Evolutionary conservation across 306 rosid genomes (phyloP).

Genomic region (Acmispon strigosus): DNA sequence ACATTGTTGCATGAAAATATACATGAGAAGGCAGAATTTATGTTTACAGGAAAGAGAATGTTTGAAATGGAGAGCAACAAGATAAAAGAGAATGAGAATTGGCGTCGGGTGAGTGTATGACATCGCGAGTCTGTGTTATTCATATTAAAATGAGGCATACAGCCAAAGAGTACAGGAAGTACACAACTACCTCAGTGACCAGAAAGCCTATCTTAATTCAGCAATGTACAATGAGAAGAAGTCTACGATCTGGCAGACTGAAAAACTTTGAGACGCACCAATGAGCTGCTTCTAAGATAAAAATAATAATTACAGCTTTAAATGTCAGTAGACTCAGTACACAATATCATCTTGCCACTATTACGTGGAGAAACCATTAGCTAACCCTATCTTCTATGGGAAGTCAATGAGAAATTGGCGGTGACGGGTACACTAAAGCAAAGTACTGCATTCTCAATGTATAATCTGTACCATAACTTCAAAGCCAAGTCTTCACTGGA

Average conservation of each 20-base stretch:
- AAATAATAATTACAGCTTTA: conserved; percentile 13
- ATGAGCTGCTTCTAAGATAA: conserved; percentile 13
- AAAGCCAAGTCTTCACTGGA: conserved; percentile 19
- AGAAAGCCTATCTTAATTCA: background rate
- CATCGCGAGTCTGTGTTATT: background rate
- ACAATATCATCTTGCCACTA: conserved; percentile 21
- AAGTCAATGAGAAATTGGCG: conserved; percentile 20
- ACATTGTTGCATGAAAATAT: background rate
- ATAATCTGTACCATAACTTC: conserved; percentile 41
- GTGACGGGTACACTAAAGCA: conserved; percentile 16
- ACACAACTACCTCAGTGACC: conserved; percentile 1
- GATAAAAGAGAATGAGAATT: background rate
- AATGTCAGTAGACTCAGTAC: conserved; percentile 13
- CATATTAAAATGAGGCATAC: background rate
- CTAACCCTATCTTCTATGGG: conserved; percentile 18
- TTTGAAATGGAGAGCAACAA: conserved; percentile 12
- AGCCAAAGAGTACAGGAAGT: conserved; percentile 4
- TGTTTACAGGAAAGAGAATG: background rate
- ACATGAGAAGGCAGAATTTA: background rate
- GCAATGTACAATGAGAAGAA: background rate
- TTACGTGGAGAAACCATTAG: background rate
- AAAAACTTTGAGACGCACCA: background rate
- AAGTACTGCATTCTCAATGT: conserved; percentile 18
- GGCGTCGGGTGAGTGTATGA: background rate
- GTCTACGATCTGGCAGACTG: background rate